These are phyloP conservation scores for Jamesozyma lodderae DNA, from an alignment of 805 yeast species.

Conservation along the genomic window DNA sequence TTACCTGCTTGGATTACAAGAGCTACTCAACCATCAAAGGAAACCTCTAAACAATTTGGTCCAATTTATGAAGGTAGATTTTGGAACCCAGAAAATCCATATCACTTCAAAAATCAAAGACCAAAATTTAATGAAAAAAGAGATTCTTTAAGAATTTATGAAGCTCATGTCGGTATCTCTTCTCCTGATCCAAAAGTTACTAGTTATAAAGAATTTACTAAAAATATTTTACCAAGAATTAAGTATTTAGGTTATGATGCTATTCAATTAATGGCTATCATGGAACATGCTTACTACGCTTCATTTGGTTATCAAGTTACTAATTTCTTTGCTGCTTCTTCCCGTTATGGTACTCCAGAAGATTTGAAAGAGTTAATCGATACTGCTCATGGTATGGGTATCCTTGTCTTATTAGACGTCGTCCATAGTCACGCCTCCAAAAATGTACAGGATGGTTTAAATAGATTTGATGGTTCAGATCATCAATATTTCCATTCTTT, in stretches of 20 bases:
- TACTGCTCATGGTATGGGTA: constrained; percentile 82
- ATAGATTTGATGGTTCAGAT: constrained; percentile 90
- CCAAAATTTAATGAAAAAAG: constrained; percentile 43
- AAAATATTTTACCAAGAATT: constrained; percentile 73
- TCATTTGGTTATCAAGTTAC: constrained; percentile 97
- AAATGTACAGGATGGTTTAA: constrained; percentile 88
- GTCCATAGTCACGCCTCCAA: constrained; percentile 96
- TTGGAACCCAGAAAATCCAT: constrained; percentile 72
- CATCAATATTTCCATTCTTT: constrained; percentile 82
- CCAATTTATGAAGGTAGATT: constrained; percentile 73
- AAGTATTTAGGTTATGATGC: constrained; percentile 83
- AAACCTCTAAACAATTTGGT: constrained; percentile 33
- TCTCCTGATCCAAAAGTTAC: constrained; percentile 83
- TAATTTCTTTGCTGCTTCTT: constrained; percentile 79
- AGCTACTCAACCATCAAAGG: constrained; percentile 66
- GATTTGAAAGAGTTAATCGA: constrained; percentile 86
- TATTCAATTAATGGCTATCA: constrained; percentile 92
- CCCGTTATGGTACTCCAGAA: constrained; percentile 92
- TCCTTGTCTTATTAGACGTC: constrained; percentile 78
- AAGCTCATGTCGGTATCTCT: constrained; percentile 93
- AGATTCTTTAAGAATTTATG: constrained; percentile 65
- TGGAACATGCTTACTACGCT: constrained; percentile 98
- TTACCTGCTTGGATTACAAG: constrained; percentile 84
- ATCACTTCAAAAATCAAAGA: constrained; percentile 53
- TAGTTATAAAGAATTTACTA: constrained; percentile 75